Percentiles rank a stretch among this genome's conserved stretches.
These are phyloP conservation scores for Neurospora crassa DNA, from an alignment of 2,329 filamentous ascomycete genomes.

Conservation along the genomic window DNA sequence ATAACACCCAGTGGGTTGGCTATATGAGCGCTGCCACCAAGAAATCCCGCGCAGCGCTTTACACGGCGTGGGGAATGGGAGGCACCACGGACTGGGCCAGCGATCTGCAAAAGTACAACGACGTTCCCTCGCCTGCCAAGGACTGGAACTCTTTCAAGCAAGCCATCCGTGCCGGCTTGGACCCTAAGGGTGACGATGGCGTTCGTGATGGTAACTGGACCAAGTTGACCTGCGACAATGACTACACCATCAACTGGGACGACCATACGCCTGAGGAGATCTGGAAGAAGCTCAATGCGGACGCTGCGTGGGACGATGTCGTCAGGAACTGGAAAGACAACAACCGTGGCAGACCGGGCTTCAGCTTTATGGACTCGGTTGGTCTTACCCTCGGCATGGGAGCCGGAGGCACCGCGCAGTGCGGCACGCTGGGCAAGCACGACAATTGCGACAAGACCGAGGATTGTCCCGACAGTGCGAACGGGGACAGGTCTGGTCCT, in stretches of 20 bases:
- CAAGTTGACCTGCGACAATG: conserved; percentile 13
- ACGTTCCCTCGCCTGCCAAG: conserved; percentile 6
- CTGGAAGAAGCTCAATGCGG: conserved; percentile 18
- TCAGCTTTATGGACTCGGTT: conserved; percentile 6
- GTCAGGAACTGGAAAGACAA: conserved; percentile 15
- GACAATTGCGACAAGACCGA: not conserved
- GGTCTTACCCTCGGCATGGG: not conserved
- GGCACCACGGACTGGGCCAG: conserved; percentile 8
- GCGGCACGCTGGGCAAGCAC: not conserved
- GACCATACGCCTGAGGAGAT: conserved; percentile 8
- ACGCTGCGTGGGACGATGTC: conserved; percentile 20
- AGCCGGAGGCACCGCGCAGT: not conserved
- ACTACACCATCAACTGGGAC: not conserved
- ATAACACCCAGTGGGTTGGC: conserved; percentile 3
- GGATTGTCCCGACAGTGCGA: conserved; percentile 4
- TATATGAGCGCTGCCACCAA: conserved; percentile 6
- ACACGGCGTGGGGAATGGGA: not conserved
- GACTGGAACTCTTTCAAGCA: conserved; percentile 10
- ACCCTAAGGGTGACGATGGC: conserved; percentile 11
- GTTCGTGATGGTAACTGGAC: conserved; percentile 17
- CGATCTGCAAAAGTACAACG: conserved; percentile 12
- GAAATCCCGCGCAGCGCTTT: not conserved
- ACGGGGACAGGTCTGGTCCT: conserved; percentile 11
- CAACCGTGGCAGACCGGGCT: not conserved
- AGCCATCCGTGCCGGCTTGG: conserved; percentile 8